Percentiles rank a stretch among this genome's conserved stretches.
Evolutionary conservation across 352 stramenopile genomes (phyloP).

Genomic region (Phytopythium helicoides): DNA sequence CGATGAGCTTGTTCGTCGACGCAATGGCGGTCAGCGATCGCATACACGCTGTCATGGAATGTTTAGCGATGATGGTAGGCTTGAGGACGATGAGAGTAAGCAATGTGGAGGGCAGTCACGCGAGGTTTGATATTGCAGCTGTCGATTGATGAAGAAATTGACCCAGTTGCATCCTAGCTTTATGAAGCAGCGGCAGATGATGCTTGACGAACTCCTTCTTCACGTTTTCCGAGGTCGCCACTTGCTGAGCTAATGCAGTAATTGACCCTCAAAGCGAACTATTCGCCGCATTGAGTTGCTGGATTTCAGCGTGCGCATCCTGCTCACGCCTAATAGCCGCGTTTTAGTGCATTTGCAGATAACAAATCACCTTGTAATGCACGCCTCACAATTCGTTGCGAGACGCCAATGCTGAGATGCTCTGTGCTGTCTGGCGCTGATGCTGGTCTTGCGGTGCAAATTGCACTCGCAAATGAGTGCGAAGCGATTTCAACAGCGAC

Average conservation of each 20-base stretch:
- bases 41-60: no score
- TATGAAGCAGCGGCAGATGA: constrained; percentile 33
- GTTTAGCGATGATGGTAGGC: no score
- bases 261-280: constrained; percentile 23
- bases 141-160: no score
- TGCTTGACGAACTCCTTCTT: constrained; percentile 24
- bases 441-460: constrained; percentile 46
- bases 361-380: no score
- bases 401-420: constrained; percentile 21
- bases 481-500: constrained; percentile 64
- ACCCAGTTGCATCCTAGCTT: constrained; percentile 22
- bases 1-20: no score
- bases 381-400: constrained; percentile 33
- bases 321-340: constrained; percentile 31
- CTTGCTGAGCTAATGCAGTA: constrained; percentile 22
- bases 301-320: constrained; percentile 26
- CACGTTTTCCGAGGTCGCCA: constrained; percentile 25
- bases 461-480: constrained; percentile 64
- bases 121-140: no score
- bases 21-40: no score
- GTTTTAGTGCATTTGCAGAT: no score
- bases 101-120: no score
- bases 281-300: constrained; percentile 27
- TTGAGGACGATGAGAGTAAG: no score
- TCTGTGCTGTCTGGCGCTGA: constrained; percentile 19